Evolutionary conservation across 257 asterid genomes (phyloP).

Genomic region (Knoxia roxburghii): DNA sequence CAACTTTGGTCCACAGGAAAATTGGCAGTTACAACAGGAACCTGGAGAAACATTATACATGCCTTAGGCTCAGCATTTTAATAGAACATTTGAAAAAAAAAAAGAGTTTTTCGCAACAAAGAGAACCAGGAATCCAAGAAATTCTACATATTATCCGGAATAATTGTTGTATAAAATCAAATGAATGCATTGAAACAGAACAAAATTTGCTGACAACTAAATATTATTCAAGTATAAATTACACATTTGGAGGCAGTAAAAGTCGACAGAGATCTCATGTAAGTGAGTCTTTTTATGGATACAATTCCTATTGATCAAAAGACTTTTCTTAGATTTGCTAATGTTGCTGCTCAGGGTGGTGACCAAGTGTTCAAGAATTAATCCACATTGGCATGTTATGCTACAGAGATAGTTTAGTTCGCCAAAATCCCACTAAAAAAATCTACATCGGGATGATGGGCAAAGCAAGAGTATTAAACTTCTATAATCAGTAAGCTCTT

Average conservation of each 20-base stretch:
- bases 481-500: background rate
- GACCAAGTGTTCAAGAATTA: background rate
- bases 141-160: background rate
- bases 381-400: background rate
- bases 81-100: background rate
- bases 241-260: background rate
- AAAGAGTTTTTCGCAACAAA: background rate
- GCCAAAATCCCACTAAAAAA: background rate
- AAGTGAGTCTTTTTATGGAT: background rate
- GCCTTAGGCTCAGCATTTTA: background rate
- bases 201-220: background rate
- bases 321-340: background rate
- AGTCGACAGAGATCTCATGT: background rate
- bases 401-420: background rate
- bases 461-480: background rate
- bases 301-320: background rate
- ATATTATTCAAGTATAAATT: background rate
- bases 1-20: conserved; percentile 85
- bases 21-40: conserved; percentile 89
- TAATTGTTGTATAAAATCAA: background rate
- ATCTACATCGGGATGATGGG: background rate
- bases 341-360: background rate
- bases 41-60: conserved; percentile 42
- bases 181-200: background rate
- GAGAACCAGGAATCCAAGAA: background rate